phyloP scores from a whole-genome alignment of 192 early-diverging fungal genomes.

The Umbelopsis ramanniana region DNA sequence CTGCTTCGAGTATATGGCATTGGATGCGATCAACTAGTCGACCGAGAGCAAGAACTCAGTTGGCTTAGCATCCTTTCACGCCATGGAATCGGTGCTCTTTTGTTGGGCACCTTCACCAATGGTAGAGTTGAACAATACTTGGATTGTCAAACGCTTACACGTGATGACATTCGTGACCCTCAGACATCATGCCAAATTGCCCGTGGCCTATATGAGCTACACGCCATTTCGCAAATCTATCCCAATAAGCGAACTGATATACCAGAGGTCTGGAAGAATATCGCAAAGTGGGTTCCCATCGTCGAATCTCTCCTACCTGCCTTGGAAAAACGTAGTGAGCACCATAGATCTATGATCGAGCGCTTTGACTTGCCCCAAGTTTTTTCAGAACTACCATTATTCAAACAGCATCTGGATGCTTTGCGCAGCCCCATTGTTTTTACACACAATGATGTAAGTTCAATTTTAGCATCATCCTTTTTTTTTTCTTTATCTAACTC shows the following conservation, averaged over 20 bases:
- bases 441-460: conserved; percentile 84
- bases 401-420: conserved; percentile 38
- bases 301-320: conserved; percentile 39
- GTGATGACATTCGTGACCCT: conserved; percentile 68
- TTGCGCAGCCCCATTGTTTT: conserved; percentile 76
- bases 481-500: too few species aligned
- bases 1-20: conserved; percentile 82
- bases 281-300: conserved; percentile 65
- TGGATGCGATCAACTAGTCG: conserved; percentile 77
- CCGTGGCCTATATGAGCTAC: conserved; percentile 68
- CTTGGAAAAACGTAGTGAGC: conserved; percentile 24
- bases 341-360: conserved; percentile 14
- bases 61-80: conserved; percentile 75
- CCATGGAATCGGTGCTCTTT: conserved; percentile 72
- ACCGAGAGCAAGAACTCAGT: conserved; percentile 79
- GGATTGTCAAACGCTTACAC: conserved; percentile 71
- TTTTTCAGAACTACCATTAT: conserved; percentile 10
- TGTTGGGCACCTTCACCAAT: conserved; percentile 81
- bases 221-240: conserved; percentile 69
- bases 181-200: conserved; percentile 75
- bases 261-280: conserved; percentile 61
- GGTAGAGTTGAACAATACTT: conserved; percentile 88
- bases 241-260: conserved; percentile 48
- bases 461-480: too few species aligned
- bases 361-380: conserved; percentile 19